A percentile compares a stretch with the other conserved stretches of the same genome.
phyloP scores from a whole-genome alignment of 1,284 basidiomycete genomes.

The Sporisorium sorghi region DNA sequence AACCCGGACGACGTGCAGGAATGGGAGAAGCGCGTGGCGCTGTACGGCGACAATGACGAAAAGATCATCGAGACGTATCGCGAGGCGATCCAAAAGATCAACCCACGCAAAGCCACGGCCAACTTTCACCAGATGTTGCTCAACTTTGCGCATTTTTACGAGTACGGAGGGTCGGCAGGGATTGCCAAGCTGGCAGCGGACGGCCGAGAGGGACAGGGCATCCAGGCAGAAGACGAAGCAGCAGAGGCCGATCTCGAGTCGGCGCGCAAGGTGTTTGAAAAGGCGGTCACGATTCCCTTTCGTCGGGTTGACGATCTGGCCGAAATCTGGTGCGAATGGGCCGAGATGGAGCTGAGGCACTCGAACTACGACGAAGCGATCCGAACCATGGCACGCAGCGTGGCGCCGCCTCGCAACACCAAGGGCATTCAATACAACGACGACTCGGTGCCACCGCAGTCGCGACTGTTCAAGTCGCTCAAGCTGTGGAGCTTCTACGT shows the following conservation, averaged over 20 bases:
- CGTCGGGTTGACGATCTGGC: slow-evolving; percentile 96
- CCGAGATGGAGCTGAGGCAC: slow-evolving; percentile 95
- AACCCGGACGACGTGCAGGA: slow-evolving; percentile 99
- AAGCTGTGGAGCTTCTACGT: slow-evolving; percentile 99
- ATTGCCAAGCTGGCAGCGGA: slow-evolving; percentile 71
- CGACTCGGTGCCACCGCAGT: slow-evolving; percentile 88
- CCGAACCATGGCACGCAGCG: slow-evolving; percentile 93
- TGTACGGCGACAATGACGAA: slow-evolving; percentile 92
- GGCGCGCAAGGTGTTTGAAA: slow-evolving; percentile 91
- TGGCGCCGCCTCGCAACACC: slow-evolving; percentile 81
- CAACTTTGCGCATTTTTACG: slow-evolving; percentile 97
- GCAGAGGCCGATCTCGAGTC: slow-evolving; percentile 85
- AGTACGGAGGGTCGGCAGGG: slow-evolving; percentile 80
- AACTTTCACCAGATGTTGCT: slow-evolving; percentile 91
- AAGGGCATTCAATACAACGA: slow-evolving; percentile 91
- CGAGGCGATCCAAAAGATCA: slow-evolving; percentile 86
- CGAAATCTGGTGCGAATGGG: slow-evolving; percentile 99
- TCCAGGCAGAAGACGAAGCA: slow-evolving; percentile 66
- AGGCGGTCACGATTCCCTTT: slow-evolving; percentile 89
- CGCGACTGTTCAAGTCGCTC: slow-evolving; percentile 93
- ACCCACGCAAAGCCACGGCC: slow-evolving; percentile 88
- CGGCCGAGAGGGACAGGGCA: slow-evolving; percentile 73
- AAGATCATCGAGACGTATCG: slow-evolving; percentile 94
- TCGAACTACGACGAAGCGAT: slow-evolving; percentile 97
- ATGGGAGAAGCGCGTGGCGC: slow-evolving; percentile 97